phyloP scores from a whole-genome alignment of 805 yeast species.

The Pichia cephalocereana region DNA sequence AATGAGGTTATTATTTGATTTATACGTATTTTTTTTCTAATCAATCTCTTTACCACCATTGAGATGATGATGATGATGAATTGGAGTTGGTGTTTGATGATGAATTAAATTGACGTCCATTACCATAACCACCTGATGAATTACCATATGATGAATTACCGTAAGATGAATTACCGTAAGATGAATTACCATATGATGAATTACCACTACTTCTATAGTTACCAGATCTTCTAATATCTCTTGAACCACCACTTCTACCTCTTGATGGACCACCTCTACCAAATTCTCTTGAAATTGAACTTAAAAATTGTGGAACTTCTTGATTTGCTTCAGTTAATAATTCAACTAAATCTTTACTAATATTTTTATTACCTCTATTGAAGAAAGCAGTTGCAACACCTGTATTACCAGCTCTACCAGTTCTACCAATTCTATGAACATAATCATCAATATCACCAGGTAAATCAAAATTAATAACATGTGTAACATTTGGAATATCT shows the following conservation, averaged over 20 bases:
- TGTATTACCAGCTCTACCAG: conserved; percentile 99
- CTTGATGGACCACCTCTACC: conserved; percentile 40
- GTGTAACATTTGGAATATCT: conserved; percentile 98
- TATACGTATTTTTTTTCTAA: not conserved
- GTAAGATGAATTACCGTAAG: conserved; percentile 21
- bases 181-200: conserved; percentile 6
- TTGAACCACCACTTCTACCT: conserved; percentile 27
- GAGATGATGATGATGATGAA: conserved; percentile 15
- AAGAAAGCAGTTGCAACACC: conserved; percentile 98
- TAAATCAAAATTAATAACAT: conserved; percentile 93
- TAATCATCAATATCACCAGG: conserved; percentile 97
- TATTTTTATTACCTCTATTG: conserved; percentile 88
- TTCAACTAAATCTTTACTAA: conserved; percentile 80
- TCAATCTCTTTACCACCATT: conserved; percentile 25
- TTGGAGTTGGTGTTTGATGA: not conserved
- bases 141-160: conserved; percentile 10
- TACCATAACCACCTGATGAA: conserved; percentile 26
- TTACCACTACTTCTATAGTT: conserved; percentile 10
- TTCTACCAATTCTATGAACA: conserved; percentile 99
- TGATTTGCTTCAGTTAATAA: conserved; percentile 93
- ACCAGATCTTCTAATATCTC: conserved; percentile 15
- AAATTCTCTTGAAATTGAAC: conserved; percentile 69
- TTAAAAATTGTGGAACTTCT: conserved; percentile 88
- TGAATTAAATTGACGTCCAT: conserved; percentile 1
- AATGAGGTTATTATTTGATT: not conserved